A percentile compares a stretch with the other conserved stretches of the same genome.
Evolutionary conservation across 768 basidiomycete genomes (phyloP).

Genomic region (Lactifluus hygrophoroides): DNA sequence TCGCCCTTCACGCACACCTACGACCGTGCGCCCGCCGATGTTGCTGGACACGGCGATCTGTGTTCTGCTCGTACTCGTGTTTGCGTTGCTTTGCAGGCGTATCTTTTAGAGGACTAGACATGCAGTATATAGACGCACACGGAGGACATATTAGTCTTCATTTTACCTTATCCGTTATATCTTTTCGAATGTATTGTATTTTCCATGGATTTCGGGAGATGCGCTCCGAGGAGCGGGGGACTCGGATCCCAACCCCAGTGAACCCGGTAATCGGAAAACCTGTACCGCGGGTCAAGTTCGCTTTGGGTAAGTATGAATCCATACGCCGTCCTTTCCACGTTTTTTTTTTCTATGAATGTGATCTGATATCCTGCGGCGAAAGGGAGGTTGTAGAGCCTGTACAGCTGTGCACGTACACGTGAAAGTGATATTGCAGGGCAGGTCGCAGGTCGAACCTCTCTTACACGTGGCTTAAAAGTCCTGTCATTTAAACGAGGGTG

Average conservation of each 20-base stretch:
- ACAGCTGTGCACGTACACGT: too few relatives aligned
- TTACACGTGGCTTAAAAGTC: too few relatives aligned
- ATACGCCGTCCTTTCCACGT: not conserved
- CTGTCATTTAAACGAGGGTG: too few relatives aligned
- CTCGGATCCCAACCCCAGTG: not conserved
- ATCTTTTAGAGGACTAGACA: slow-evolving; percentile 28
- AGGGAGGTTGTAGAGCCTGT: too few relatives aligned
- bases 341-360: not conserved
- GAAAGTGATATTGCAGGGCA: too few relatives aligned
- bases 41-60: slow-evolving; percentile 69
- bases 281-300: not conserved
- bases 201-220: not conserved
- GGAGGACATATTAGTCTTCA: not conserved
- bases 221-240: not conserved
- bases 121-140: not conserved
- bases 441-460: too few relatives aligned
- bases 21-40: slow-evolving; percentile 40
- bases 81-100: slow-evolving; percentile 60
- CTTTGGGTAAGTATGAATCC: not conserved
- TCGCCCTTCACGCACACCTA: not conserved
- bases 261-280: not conserved
- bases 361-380: too few relatives aligned
- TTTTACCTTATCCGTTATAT: slow-evolving; percentile 7
- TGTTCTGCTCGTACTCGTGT: slow-evolving; percentile 57
- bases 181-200: not conserved